phyloP scores from a whole-genome alignment of 129 eudicot genomes.

The Artemisia argyi region DNA sequence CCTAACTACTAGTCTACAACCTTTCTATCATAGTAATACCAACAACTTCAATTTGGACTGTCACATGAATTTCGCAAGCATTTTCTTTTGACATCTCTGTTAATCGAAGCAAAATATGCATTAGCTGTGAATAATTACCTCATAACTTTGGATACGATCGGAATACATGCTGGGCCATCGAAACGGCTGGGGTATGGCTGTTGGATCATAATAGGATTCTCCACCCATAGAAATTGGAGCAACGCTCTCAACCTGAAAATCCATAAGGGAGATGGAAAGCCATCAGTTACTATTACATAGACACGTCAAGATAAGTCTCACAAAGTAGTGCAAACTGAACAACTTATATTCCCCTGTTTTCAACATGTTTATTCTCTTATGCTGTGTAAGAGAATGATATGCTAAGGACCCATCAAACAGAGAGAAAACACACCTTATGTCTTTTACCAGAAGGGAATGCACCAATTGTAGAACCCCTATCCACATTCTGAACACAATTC shows the following conservation, averaged over 20 bases:
- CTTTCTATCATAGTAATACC: not conserved
- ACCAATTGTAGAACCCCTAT: conserved; percentile 27
- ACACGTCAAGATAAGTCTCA: not conserved
- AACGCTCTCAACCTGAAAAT: conserved; percentile 42
- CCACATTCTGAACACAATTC: conserved; percentile 30
- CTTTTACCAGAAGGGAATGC: conserved; percentile 48
- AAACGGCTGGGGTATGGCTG: conserved; percentile 32
- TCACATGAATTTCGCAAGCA: not conserved
- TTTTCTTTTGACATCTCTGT: not conserved
- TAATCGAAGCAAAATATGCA: not conserved
- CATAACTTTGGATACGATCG: conserved; percentile 41
- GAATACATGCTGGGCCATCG: conserved; percentile 46
- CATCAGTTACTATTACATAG: conserved; percentile 3
- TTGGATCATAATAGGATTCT: conserved; percentile 24
- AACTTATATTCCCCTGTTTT: not conserved
- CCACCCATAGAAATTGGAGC: conserved; percentile 30
- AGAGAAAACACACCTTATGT: conserved; percentile 43
- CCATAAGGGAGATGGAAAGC: conserved; percentile 10
- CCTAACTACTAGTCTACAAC: not conserved
- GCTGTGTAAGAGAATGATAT: not conserved
- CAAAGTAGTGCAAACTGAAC: conserved; percentile 1
- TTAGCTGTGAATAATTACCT: conserved; percentile 30
- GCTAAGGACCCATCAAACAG: not conserved
- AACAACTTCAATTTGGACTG: not conserved
- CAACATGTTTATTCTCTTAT: not conserved